Evolutionary conservation across 1,139 yeast genomes (phyloP).

Genomic region (Sugiyamaella neomexicana): DNA sequence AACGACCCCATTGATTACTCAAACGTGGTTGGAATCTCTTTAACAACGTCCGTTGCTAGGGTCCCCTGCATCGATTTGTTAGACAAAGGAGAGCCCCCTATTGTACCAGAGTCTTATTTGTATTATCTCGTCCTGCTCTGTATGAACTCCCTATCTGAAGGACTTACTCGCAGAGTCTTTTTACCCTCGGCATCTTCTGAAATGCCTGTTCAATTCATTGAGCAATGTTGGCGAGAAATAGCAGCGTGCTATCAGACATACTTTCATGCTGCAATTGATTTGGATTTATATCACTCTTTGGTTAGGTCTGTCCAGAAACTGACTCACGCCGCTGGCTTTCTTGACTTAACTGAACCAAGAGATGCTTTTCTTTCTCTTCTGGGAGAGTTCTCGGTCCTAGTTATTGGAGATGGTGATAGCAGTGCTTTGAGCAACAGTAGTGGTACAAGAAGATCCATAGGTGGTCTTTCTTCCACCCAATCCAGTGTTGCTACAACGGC

Average conservation of each 20-base stretch:
- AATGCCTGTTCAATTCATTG: conserved; percentile 38
- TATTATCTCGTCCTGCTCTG: conserved; percentile 59
- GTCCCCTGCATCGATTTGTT: conserved; percentile 67
- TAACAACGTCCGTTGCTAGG: conserved; percentile 46
- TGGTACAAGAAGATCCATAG: conserved; percentile 6
- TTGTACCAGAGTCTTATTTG: conserved; percentile 62
- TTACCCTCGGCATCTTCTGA: conserved; percentile 30
- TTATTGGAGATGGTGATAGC: background rate
- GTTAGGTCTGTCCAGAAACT: conserved; percentile 76
- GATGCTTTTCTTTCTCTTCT: conserved; percentile 62
- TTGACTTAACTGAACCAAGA: conserved; percentile 56
- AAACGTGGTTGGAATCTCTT: conserved; percentile 30
- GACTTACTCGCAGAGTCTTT: conserved; percentile 59
- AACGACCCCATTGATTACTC: conserved; percentile 20
- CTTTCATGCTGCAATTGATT: conserved; percentile 65
- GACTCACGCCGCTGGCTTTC: conserved; percentile 79
- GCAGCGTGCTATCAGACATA: conserved; percentile 52
- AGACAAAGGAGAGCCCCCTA: conserved; percentile 73
- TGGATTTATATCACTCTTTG: conserved; percentile 60
- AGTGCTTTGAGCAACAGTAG: background rate
- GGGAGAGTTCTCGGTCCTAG: conserved; percentile 46
- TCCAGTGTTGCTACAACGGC: conserved; percentile 12
- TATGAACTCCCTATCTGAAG: conserved; percentile 61
- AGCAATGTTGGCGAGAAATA: conserved; percentile 49
- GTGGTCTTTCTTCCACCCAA: background rate